Evolutionary conservation across 805 yeast genomes (phyloP).

Genomic region (Torulaspora maleeae): DNA sequence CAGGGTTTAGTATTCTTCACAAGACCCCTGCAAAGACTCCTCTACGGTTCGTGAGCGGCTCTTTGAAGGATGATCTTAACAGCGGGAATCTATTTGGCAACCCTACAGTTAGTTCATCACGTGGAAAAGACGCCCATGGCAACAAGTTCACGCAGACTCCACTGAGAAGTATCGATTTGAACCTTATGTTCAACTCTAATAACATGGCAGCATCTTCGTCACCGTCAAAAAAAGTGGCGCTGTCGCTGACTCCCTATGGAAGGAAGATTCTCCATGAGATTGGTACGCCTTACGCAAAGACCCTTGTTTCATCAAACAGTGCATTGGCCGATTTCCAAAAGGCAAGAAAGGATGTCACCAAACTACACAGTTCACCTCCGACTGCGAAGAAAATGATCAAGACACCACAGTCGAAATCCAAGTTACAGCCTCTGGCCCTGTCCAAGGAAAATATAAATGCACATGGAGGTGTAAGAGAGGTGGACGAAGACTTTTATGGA

Average conservation of each 20-base stretch:
- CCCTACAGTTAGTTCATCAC: conserved; percentile 2
- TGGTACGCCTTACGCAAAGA: conserved; percentile 31
- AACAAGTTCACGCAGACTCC: conserved; percentile 25
- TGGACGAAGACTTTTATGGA: conserved; percentile 26
- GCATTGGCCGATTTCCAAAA: conserved; percentile 34
- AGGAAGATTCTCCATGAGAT: conserved; percentile 31
- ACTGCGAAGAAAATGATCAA: conserved; percentile 6
- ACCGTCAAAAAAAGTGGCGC: conserved; percentile 29
- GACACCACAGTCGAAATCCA: conserved; percentile 9
- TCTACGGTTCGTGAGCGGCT: conserved; percentile 24
- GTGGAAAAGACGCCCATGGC: not conserved
- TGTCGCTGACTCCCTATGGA: conserved; percentile 35
- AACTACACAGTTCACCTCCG: conserved; percentile 16
- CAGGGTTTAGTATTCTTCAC: conserved; percentile 31
- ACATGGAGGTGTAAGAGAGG: conserved; percentile 2
- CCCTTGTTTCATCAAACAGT: conserved; percentile 27
- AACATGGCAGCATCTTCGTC: conserved; percentile 24
- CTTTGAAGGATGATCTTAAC: conserved; percentile 2
- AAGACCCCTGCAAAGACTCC: conserved; percentile 37
- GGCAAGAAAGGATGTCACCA: conserved; percentile 28
- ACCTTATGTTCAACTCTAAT: conserved; percentile 32
- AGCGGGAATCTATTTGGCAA: conserved; percentile 9
- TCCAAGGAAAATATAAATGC: not conserved
- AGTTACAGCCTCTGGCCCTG: not conserved
- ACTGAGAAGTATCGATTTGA: conserved; percentile 31